Base-by-base conservation (phyloP, 352 stramenopile species). In the Phytophthora vignae region DNA sequence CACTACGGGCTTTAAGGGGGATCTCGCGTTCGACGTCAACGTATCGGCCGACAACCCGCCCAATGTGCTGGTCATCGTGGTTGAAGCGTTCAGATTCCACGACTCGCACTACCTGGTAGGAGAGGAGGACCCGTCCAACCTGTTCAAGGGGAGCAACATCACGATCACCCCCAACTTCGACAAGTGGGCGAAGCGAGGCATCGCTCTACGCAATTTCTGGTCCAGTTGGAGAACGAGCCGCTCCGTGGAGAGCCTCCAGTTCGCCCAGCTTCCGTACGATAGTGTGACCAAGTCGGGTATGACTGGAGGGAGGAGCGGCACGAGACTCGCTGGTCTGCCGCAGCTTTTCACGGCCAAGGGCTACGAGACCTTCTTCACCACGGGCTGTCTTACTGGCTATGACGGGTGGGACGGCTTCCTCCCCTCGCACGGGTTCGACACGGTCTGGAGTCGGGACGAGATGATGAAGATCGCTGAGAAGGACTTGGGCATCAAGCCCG, bases 141-240 rank as follows among this genome's bases (percentile, higher is more conserved):
- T 88, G 17, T 67, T 60, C 33, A 67, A 67, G 38, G 60, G 60
- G 2, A 44, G 29, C 14, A 67, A 67, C 40, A 33, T 57, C 61
- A 78, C 73, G 0, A 62, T 86, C 2, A 84, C 78, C 5, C 78
- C 76, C 0, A 67, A 81, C 12, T 87, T 87, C 21, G 77, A 90
- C 38, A 64, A 64, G 36, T 90, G 76, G 73, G 75, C 82, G 2
- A 75, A 81, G 48, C 75, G 78, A 3, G 73, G 73, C 22, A 64
- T 90, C 14, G 82, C 77, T 3, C 83, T 90, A 27, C 68, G 59
- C 17, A 90, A 87, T 33, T 73, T 85, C 27, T 90, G 82, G 79
- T 90, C 82, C 2, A 87, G 77, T 29, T 87, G 73, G 68, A 66
- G 71, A 11, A 87, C 82, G 25, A 90, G 79, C 69, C 78, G 82